Evolutionary conservation across 495 filamentous ascomycete species (phyloP), one percentile per base, ranked within the genome.

Genomic region (Penicillium lividum): DNA sequence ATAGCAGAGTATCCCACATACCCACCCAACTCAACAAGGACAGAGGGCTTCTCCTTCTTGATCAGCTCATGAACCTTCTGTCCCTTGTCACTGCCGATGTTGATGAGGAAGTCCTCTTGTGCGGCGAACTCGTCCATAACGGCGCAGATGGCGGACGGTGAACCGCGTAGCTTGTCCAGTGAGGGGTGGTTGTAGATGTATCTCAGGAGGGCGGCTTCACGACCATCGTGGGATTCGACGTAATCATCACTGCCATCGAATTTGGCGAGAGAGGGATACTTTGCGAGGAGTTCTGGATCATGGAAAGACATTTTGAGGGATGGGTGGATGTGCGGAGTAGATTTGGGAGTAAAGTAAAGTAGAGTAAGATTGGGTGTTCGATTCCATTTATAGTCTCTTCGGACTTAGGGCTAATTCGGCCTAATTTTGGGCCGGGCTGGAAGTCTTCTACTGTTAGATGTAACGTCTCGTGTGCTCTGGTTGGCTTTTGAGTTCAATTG

Each of bases 1-100:
- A 91, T 79, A 29, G 83, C 81, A 0, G 86, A 90, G 71, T 89
- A 91, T 36, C 87, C 87, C 33, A 88, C 72, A 66, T 90, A 90
- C n/a, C 83, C 85, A 36, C 87, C 87, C 5, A 89, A 71, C 66
- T 90, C 87, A 27, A 89, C 77, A 65, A 89, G 80, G 3, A 76
- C 71, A 11, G 75, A 51, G 0, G 89, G 89, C 60, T 83, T 84
- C 18, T 79, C 66, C 45, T 84, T 65, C 7, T 65, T 64, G 48
- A 92, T 88, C 3, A 88, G 61, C 30, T 83, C 72, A 4, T 70
- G 69, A 8, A 91, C 76, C 11, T 87, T 82, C 45, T 69, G 75
- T 18, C 85, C 87, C 61, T 92, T 91, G 83, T 74, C 54, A 2
- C 84, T 84, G 56, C 81, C 82, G 30, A 91, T 79, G 62, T 90